These are phyloP conservation scores for Phlebopus sp. DNA, from an alignment of 1,284 basidiomycete species.

Conservation along the genomic window DNA sequence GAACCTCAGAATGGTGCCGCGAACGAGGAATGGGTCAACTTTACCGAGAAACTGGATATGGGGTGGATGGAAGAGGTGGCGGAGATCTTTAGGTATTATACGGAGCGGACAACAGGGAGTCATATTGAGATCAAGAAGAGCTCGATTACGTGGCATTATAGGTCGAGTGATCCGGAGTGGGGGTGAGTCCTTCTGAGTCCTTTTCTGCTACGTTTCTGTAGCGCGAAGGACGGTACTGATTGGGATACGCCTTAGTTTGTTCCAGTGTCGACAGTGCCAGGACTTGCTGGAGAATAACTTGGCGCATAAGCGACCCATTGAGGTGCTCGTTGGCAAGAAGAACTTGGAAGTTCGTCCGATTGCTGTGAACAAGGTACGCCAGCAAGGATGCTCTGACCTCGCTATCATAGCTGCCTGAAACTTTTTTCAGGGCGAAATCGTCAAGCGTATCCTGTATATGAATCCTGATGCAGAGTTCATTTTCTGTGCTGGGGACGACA, in stretches of 20 bases:
- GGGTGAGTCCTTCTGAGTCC: slow-evolving; percentile 65
- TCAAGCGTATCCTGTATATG: slow-evolving; percentile 88
- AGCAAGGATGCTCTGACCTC: too few relatives aligned
- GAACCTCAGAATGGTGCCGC: slow-evolving; percentile 43
- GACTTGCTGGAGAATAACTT: slow-evolving; percentile 93
- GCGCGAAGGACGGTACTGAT: slow-evolving; percentile 7
- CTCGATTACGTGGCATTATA: slow-evolving; percentile 98
- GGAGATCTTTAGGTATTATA: slow-evolving; percentile 96
- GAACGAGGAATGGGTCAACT: slow-evolving; percentile 74
- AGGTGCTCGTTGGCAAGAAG: slow-evolving; percentile 96
- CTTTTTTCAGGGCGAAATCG: slow-evolving; percentile 79
- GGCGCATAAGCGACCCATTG: slow-evolving; percentile 84
- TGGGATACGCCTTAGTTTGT: slow-evolving; percentile 50
- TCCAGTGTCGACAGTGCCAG: slow-evolving; percentile 96
- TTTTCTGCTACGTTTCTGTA: slow-evolving; percentile 8
- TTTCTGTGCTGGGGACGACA: slow-evolving; percentile 98
- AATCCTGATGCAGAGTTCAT: slow-evolving; percentile 94
- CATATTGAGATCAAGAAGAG: slow-evolving; percentile 97
- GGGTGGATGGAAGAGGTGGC: slow-evolving; percentile 95
- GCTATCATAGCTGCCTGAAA: too few relatives aligned
- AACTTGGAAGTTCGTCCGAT: slow-evolving; percentile 95
- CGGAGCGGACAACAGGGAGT: slow-evolving; percentile 93
- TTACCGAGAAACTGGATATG: slow-evolving; percentile 94
- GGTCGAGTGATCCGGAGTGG: slow-evolving; percentile 92
- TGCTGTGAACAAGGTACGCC: slow-evolving; percentile 83